Conservation (phyloP, 1,139 yeast species). For the Lodderomyces beijingensis region DNA sequence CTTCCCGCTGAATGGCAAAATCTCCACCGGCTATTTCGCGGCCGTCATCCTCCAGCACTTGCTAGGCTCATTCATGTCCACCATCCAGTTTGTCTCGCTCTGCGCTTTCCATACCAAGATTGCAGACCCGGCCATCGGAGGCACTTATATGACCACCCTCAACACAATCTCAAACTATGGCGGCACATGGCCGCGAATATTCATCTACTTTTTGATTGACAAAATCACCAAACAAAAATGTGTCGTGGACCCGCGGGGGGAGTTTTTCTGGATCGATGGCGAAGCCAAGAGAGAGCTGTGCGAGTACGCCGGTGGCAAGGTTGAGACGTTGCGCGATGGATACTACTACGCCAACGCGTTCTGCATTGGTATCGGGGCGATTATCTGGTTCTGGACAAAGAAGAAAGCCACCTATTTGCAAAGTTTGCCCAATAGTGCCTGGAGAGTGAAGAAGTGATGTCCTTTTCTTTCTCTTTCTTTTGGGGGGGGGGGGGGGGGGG, state of each 20-base stretch:
- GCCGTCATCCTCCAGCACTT: slow-evolving; percentile 78
- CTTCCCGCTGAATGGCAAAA: slow-evolving; percentile 61
- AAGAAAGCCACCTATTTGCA: slow-evolving; percentile 56
- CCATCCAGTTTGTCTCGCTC: slow-evolving; percentile 90
- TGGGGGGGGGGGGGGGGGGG: too few relatives aligned
- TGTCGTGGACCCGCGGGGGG: slow-evolving; percentile 9
- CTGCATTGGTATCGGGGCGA: slow-evolving; percentile 67
- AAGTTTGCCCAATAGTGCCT: slow-evolving; percentile 57
- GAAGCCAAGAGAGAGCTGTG: slow-evolving; percentile 46
- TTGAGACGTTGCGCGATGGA: slow-evolving; percentile 65
- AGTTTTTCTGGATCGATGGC: slow-evolving; percentile 19
- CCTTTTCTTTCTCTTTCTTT: too few relatives aligned
- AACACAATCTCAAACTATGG: slow-evolving; percentile 92
- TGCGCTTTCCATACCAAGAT: slow-evolving; percentile 93
- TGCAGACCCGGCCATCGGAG: slow-evolving; percentile 95
- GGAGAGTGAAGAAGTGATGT: slow-evolving; percentile 53
- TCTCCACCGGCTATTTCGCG: slow-evolving; percentile 49
- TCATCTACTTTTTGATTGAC: slow-evolving; percentile 77
- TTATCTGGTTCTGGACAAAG: slow-evolving; percentile 66
- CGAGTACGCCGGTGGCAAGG: slow-evolving; percentile 48
- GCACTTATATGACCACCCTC: slow-evolving; percentile 95
- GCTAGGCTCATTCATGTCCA: slow-evolving; percentile 85
- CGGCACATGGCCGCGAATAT: slow-evolving; percentile 93
- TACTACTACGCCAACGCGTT: slow-evolving; percentile 72
- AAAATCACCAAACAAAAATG: slow-evolving; percentile 67